Base-by-base conservation (phyloP, 2,329 filamentous ascomycete species). In the Paradendryphiella salina region DNA sequence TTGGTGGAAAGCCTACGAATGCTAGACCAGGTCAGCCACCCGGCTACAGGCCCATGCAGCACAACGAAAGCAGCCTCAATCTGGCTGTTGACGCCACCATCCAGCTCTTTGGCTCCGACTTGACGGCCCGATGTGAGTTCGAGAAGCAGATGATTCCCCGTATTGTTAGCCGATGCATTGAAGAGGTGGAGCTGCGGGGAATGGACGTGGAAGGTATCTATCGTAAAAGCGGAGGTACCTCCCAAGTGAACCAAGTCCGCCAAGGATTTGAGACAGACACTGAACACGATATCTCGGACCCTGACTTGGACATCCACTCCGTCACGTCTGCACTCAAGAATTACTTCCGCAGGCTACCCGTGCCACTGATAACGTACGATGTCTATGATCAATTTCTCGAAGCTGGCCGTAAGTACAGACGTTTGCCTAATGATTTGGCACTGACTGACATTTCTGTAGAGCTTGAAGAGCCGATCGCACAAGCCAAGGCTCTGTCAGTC, bases 161-260 rank as follows among this genome's bases (percentile, higher is more conserved):
- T 56, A 89, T 99, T 21, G 89, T 99, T 35, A 93, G 86, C 39
- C 88, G 91, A 39, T 99, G 94, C 74, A 96, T 99, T 61, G 90
- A 96, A 70, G 93, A 99, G 75, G 94, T 99, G 32, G 94, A 99
- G 73, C 78, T 94, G 17, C 86, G 94, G 70, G 94, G 93, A 75
- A 96, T 99, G 90, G 92, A 97, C 65, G 84, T 95, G 62, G 94
- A 97, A 76, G 94, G 94, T 56, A 96, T 99, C 64, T 99, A 99
- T 77, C 86, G 94, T 67, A 99, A 99, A 80, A 96, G 92, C 42
- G 94, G 94, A 50, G 94, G 92, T 60, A 91, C 88, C 65, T 90
- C 89, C 7, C 90, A 95, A 72, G 88, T 96, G 70, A 95, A 96
- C 73, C 81, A 84, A 66, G 89, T 99, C 63, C 90, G 93, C 67